Conservation (phyloP, 2,329 filamentous ascomycete genomes). For the Sporothrix euskadiensis region DNA sequence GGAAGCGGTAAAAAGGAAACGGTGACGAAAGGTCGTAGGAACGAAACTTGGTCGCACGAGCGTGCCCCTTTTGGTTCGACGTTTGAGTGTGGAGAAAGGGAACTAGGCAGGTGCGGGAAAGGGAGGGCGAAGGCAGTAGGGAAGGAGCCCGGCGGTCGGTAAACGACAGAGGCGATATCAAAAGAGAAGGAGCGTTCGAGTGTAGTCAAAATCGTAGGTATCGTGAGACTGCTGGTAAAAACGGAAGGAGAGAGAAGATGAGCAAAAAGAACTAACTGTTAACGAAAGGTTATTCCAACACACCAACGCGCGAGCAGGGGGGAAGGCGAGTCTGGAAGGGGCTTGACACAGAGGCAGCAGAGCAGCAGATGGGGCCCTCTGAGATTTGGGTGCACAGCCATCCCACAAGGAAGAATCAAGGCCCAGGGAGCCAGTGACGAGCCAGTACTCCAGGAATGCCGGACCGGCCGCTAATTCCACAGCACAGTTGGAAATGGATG, state of each 20-base stretch:
- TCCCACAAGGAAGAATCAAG: constrained; percentile 2
- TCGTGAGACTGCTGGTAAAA: neutral
- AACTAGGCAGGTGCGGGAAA: neutral
- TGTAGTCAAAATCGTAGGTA: neutral
- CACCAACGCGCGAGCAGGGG: constrained; percentile 17
- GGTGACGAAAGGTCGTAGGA: constrained; percentile 7
- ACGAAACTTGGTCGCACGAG: constrained; percentile 16
- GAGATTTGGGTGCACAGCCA: constrained; percentile 23
- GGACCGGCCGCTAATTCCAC: constrained; percentile 17
- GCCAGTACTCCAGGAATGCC: constrained; percentile 12
- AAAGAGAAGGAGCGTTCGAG: constrained; percentile 3
- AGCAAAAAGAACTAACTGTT: neutral
- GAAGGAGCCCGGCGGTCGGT: neutral
- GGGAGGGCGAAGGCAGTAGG: neutral
- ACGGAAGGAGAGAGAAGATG: neutral
- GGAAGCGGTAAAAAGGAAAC: neutral
- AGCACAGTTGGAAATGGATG: neutral
- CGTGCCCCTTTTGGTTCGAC: constrained; percentile 15
- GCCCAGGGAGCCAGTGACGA: neutral
- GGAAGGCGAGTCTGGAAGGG: constrained; percentile 18
- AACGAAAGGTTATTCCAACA: constrained; percentile 14
- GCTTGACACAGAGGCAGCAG: neutral
- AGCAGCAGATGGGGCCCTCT: neutral
- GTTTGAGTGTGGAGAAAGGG: constrained; percentile 11
- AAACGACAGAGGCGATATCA: neutral